These are phyloP conservation scores for Amphibolis antarctica DNA, from an alignment of 106 monocot species.

Conservation along the genomic window DNA sequence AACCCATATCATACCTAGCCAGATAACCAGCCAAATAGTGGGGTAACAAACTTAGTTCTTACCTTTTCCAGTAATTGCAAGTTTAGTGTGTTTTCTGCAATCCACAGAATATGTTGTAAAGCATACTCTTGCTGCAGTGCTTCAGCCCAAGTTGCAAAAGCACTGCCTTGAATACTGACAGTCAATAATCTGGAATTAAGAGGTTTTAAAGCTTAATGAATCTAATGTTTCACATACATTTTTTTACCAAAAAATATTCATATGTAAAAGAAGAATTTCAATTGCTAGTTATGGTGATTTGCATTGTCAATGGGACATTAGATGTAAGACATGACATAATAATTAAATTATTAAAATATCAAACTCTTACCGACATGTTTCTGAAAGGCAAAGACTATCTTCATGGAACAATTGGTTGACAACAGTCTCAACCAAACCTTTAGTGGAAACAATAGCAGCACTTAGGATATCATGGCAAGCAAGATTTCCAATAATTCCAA, in stretches of 20 bases:
- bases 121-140: slow-evolving; percentile 43
- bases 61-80: slow-evolving; percentile 60
- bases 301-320: too few species aligned
- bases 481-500: slow-evolving; percentile 92
- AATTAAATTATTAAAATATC: background rate
- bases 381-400: slow-evolving; percentile 66
- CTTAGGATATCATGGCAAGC: slow-evolving; percentile 63
- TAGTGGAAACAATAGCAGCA: slow-evolving; percentile 33
- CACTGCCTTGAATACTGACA: slow-evolving; percentile 35
- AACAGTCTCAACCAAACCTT: slow-evolving; percentile 62
- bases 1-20: too few species aligned
- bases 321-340: background rate
- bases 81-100: slow-evolving; percentile 76
- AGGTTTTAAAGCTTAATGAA: background rate
- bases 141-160: slow-evolving; percentile 50
- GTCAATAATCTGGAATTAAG: slow-evolving; percentile 42
- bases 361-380: slow-evolving; percentile 59
- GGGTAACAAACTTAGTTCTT: too few species aligned
- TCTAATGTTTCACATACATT: background rate
- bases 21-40: too few species aligned
- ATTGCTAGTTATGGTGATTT: background rate
- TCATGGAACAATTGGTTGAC: slow-evolving; percentile 50
- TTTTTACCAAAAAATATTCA: too few species aligned
- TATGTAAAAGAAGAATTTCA: background rate
- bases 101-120: slow-evolving; percentile 63